Evolutionary conservation across 441 rosid genomes (phyloP).

Genomic region (Francoa sonchifolia): DNA sequence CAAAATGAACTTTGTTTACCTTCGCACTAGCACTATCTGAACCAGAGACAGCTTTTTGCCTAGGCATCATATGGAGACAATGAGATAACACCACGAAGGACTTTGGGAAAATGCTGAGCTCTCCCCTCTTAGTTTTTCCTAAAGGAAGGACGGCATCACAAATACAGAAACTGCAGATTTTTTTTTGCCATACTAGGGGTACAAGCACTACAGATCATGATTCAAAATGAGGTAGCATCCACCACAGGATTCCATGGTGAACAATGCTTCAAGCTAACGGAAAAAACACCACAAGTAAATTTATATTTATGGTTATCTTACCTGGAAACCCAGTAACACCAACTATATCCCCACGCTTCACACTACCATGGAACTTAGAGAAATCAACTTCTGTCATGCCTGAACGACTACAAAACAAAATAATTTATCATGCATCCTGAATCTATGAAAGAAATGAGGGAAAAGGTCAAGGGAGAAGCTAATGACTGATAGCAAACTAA

Average conservation of each 20-base stretch:
- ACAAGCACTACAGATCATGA: not conserved
- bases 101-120: constrained; percentile 63
- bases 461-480: too few relatives aligned
- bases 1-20: constrained; percentile 20
- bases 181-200: too few relatives aligned
- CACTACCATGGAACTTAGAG: constrained; percentile 39
- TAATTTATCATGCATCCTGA: too few relatives aligned
- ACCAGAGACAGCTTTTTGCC: constrained; percentile 45
- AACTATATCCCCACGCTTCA: constrained; percentile 81
- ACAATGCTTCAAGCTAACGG: not conserved
- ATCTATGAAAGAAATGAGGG: too few relatives aligned
- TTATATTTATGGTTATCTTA: constrained; percentile 13
- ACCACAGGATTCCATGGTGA: not conserved
- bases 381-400: constrained; percentile 60
- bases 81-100: constrained; percentile 47
- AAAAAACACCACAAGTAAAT: constrained; percentile 1
- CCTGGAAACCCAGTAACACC: constrained; percentile 90
- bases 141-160: constrained; percentile 3
- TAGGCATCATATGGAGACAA: constrained; percentile 86
- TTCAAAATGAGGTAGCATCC: not conserved
- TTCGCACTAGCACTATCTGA: constrained; percentile 32
- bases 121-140: constrained; percentile 87
- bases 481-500: too few relatives aligned
- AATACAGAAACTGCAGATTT: not conserved
- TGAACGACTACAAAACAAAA: too few relatives aligned